Evolutionary conservation across 495 filamentous ascomycete genomes (phyloP).

Genomic region (Tricharina praecox): DNA sequence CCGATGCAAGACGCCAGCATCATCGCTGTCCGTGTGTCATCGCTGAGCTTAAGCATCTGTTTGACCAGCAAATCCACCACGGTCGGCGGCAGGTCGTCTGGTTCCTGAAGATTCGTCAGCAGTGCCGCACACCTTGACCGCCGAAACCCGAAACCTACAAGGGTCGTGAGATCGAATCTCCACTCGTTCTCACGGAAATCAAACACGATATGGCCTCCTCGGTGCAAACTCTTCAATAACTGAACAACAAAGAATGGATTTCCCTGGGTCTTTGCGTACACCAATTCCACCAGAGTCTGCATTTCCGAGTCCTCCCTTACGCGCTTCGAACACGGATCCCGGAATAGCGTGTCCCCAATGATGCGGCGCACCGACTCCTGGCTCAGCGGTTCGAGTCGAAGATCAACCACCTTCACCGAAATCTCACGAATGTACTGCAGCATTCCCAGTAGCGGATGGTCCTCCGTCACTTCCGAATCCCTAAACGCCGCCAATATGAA

Average conservation of each 20-base stretch:
- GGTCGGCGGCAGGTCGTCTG: conserved; percentile 22
- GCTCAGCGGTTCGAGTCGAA: conserved; percentile 19
- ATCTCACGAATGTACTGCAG: conserved; percentile 22
- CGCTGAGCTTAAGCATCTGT: conserved; percentile 22
- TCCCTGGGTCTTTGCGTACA: conserved; percentile 24
- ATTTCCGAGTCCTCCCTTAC: conserved; percentile 24
- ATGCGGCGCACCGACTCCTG: conserved; percentile 25
- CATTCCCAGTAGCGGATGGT: conserved; percentile 24
- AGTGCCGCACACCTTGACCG: too few relatives aligned
- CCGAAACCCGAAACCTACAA: too few relatives aligned
- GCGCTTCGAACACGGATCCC: conserved; percentile 18
- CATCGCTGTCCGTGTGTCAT: conserved; percentile 25
- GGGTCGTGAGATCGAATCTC: conserved; percentile 26
- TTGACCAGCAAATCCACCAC: conserved; percentile 26
- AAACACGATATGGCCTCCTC: conserved; percentile 22
- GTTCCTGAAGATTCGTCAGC: too few relatives aligned
- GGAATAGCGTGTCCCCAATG: conserved; percentile 25
- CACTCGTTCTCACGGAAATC: conserved; percentile 24
- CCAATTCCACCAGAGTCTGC: conserved; percentile 24
- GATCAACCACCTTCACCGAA: conserved; percentile 23
- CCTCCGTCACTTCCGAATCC: conserved; percentile 22
- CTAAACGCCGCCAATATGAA: conserved; percentile 26
- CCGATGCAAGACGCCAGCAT: conserved; percentile 24
- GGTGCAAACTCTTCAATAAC: conserved; percentile 23
- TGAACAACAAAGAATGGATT: conserved; percentile 27